Conservation (phyloP, 306 rosid species). For the Quercus gilva region DNA sequence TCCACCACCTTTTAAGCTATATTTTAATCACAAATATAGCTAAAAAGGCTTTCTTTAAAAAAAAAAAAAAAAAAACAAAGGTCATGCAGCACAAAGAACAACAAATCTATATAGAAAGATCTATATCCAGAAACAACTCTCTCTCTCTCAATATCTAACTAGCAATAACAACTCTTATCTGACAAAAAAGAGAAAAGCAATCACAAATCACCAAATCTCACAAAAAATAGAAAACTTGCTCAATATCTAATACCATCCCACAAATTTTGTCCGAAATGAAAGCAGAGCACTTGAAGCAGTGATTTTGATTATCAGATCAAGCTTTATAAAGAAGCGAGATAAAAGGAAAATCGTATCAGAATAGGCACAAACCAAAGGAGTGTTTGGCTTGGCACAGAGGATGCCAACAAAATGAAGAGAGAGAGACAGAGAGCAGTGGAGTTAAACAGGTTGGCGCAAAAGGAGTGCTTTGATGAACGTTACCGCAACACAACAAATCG, state of each 20-base stretch:
- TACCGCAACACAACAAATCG: not conserved
- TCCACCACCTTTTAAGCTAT: not conserved
- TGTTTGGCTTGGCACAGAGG: not conserved
- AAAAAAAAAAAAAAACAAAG: not conserved
- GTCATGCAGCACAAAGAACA: conserved; percentile 15
- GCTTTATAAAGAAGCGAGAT: not conserved
- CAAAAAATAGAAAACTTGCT: too few species aligned
- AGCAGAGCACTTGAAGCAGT: not conserved
- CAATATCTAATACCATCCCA: not conserved
- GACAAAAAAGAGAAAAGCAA: not conserved
- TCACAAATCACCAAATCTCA: not conserved
- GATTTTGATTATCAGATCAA: not conserved
- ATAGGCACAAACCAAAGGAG: not conserved
- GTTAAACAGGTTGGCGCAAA: not conserved
- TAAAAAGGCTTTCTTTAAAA: not conserved
- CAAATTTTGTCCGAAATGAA: not conserved
- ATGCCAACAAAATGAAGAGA: not conserved
- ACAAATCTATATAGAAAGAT: conserved; percentile 26
- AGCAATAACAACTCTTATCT: not conserved
- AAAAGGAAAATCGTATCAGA: not conserved
- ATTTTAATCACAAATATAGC: not conserved
- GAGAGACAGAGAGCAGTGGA: conserved; percentile 7
- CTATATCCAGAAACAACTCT: not conserved
- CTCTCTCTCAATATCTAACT: not conserved
- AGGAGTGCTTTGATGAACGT: not conserved